Evolutionary conservation across 495 filamentous ascomycete species (phyloP), one percentile per base, ranked within the genome.

Genomic region (Hypoxylon lienhwacheense): DNA sequence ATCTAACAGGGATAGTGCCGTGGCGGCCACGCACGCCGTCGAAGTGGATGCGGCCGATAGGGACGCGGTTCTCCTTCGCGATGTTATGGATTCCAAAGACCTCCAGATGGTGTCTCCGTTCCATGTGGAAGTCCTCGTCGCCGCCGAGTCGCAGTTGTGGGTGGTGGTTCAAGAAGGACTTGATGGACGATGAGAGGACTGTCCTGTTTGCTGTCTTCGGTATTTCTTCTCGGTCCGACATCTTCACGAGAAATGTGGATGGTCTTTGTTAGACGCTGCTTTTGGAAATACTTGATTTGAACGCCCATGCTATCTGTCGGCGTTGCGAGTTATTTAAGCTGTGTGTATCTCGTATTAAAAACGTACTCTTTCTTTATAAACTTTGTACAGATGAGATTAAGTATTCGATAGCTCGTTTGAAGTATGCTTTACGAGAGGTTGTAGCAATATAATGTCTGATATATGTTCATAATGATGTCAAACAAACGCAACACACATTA

Each of bases 1-100:
- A 44, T 0, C 70, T 54, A 14, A 70, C 46, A 0, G 66, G 67
- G 10, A 73, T 70, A 0, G 64, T 70, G 7, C 71, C 70, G 29
- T 72, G 61, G 0, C 67, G 71, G 0, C 71, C 70, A 8, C 57
- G 69, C 40, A 70, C 61, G 6, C 67, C 67, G 1, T 66, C 68
- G 55, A 67, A 69, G 24, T 69, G 69, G 10, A 73, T 65, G 0
- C 47, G 31, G 19, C 42, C 49, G 16, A 73, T 73, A 10, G 63
- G 57, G 19, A 61, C 48, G 2, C 40, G 31, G 21, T 54, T 63
- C 3, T 36, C 20, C 5, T 55, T 34, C 12, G 48, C 53, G 5
- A 71, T 29, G 7, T 45, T 44, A 32, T 69, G 67, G 25, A 71
- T 35, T 4, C 69, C 61, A 44, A 72, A 70, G 0, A 70, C 51